A percentile compares a stretch with the other conserved stretches of the same genome.
Evolutionary conservation across 805 yeast genomes (phyloP).

Genomic region (Torulaspora microellipsoides): DNA sequence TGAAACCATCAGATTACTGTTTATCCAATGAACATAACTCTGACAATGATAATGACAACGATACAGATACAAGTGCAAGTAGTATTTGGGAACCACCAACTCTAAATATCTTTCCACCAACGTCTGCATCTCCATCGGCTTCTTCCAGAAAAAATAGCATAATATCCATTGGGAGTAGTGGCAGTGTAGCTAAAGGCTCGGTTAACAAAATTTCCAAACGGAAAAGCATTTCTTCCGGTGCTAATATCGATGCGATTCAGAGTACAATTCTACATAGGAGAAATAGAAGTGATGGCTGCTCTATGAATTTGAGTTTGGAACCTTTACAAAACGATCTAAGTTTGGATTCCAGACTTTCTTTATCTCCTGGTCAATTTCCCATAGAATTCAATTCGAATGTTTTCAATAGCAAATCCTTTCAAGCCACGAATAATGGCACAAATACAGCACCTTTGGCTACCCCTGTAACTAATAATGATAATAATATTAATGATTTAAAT

Average conservation of each 20-base stretch:
- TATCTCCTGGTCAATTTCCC: slow-evolving; percentile 7
- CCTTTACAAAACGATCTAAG: slow-evolving; percentile 3
- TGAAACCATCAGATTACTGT: slow-evolving; percentile 5
- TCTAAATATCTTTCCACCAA: slow-evolving; percentile 5
- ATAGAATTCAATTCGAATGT: slow-evolving; percentile 10
- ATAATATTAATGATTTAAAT: background rate
- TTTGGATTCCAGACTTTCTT: slow-evolving; percentile 7
- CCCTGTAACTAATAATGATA: background rate
- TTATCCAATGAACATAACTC: slow-evolving; percentile 2
- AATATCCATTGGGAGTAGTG: slow-evolving; percentile 12
- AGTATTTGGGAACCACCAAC: slow-evolving; percentile 10
- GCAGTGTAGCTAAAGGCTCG: slow-evolving; percentile 3
- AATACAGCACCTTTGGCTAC: background rate
- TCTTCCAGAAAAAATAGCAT: slow-evolving; percentile 12
- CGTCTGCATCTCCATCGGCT: slow-evolving; percentile 10
- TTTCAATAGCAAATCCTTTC: background rate
- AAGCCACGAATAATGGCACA: too few relatives aligned
- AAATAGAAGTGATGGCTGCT: slow-evolving; percentile 12
- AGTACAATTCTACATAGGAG: slow-evolving; percentile 8
- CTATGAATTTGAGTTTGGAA: slow-evolving; percentile 9
- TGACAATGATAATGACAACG: slow-evolving; percentile 8
- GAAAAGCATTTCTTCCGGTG: slow-evolving; percentile 9
- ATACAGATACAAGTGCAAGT: slow-evolving; percentile 12
- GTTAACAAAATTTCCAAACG: slow-evolving; percentile 8
- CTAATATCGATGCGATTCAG: slow-evolving; percentile 7